phyloP scores from a whole-genome alignment of 768 basidiomycete genomes.

The Inosperma sp. region DNA sequence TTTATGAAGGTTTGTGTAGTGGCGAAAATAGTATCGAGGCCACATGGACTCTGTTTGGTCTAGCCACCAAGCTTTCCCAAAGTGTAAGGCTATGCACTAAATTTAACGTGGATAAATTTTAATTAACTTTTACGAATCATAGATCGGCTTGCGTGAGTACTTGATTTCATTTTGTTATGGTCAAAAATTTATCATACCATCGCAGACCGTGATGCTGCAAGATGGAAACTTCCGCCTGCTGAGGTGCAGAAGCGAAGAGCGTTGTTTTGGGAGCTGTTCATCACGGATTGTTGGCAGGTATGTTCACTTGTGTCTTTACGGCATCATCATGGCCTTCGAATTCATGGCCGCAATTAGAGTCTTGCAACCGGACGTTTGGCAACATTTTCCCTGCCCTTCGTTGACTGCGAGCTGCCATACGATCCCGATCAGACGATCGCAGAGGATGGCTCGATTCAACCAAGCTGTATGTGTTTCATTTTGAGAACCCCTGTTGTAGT shows the following conservation, averaged over 20 bases:
- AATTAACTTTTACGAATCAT: conserved; percentile 8
- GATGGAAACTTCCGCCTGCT: conserved; percentile 56
- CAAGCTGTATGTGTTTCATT: conserved; percentile 48
- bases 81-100: conserved; percentile 49
- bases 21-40: conserved; percentile 67
- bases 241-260: conserved; percentile 70
- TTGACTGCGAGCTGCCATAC: conserved; percentile 66
- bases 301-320: conserved; percentile 10
- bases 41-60: conserved; percentile 62
- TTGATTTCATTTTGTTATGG: not conserved
- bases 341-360: conserved; percentile 39
- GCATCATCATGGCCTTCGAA: not conserved
- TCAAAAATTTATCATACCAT: too few relatives aligned
- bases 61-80: conserved; percentile 63
- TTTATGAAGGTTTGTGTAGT: conserved; percentile 64
- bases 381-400: conserved; percentile 63
- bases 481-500: not conserved
- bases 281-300: conserved; percentile 74
- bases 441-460: conserved; percentile 52
- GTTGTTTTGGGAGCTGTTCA: conserved; percentile 70
- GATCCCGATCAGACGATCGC: conserved; percentile 56
- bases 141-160: conserved; percentile 67
- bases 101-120: too few relatives aligned
- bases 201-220: conserved; percentile 70
- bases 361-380: conserved; percentile 66